Conservation (phyloP, 2,329 filamentous ascomycete species). For the Lachnellula arida region DNA sequence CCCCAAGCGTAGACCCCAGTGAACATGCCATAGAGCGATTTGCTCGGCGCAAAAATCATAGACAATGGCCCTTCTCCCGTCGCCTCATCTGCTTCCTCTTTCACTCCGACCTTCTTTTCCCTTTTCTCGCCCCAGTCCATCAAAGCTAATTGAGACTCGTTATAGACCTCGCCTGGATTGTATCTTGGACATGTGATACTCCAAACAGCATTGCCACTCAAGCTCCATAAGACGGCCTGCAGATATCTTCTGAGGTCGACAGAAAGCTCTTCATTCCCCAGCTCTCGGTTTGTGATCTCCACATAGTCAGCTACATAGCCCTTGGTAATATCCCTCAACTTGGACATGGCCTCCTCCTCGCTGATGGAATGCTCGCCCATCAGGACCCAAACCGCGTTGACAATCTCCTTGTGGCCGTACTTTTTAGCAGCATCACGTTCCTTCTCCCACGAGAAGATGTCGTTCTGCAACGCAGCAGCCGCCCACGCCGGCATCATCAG, state of each 20-base stretch:
- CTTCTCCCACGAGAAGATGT: not conserved
- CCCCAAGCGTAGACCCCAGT: too few species aligned
- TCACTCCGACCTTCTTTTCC: too few species aligned
- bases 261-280: not conserved
- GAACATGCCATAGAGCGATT: too few species aligned
- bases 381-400: conserved; percentile 3
- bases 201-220: conserved; percentile 2
- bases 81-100: too few species aligned
- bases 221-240: not conserved
- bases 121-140: not conserved
- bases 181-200: conserved; percentile 1
- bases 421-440: not conserved
- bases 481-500: not conserved
- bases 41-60: too few species aligned
- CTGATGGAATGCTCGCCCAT: not conserved
- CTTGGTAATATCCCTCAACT: not conserved
- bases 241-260: not conserved
- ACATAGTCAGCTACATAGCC: not conserved
- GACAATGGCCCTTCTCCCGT: too few species aligned
- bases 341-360: not conserved
- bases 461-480: not conserved
- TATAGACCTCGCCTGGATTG: not conserved
- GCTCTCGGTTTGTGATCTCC: not conserved
- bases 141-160: not conserved
- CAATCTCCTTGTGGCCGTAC: not conserved